Conservation (phyloP, 495 filamentous ascomycete species). For the Daldinia vernicosa region DNA sequence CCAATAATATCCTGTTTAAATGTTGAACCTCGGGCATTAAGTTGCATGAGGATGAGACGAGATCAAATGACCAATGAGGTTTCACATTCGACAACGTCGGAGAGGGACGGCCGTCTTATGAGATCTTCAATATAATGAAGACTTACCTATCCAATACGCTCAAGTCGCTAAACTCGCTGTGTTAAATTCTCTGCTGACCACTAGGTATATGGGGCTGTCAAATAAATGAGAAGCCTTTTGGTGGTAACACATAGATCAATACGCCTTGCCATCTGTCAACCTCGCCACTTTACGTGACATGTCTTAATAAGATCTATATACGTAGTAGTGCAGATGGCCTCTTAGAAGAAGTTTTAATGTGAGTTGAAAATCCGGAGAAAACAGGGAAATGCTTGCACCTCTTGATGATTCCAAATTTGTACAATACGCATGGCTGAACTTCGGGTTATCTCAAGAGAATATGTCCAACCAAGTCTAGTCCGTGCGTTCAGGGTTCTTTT, state of each 20-base stretch:
- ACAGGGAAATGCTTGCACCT: neutral
- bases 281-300: neutral
- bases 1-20: slow-evolving; percentile 24
- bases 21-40: slow-evolving; percentile 28
- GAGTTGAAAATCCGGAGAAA: neutral
- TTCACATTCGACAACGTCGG: neutral
- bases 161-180: neutral
- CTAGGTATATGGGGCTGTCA: neutral
- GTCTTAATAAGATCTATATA: neutral
- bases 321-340: neutral
- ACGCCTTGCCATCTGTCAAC: neutral
- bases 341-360: neutral
- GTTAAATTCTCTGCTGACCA: neutral
- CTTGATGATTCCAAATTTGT: neutral
- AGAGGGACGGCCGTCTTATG: neutral
- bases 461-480: neutral
- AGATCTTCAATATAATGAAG: neutral
- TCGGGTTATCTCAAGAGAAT: neutral
- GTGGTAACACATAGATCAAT: neutral
- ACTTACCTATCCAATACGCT: neutral
- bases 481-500: neutral
- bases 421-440: neutral
- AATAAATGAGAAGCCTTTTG: neutral
- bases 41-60: slow-evolving; percentile 18
- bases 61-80: neutral